Evolutionary conservation across 192 early-diverging fungal genomes (phyloP), one percentile per base, ranked within the genome.

Genomic region (Backusella morwellensis): DNA sequence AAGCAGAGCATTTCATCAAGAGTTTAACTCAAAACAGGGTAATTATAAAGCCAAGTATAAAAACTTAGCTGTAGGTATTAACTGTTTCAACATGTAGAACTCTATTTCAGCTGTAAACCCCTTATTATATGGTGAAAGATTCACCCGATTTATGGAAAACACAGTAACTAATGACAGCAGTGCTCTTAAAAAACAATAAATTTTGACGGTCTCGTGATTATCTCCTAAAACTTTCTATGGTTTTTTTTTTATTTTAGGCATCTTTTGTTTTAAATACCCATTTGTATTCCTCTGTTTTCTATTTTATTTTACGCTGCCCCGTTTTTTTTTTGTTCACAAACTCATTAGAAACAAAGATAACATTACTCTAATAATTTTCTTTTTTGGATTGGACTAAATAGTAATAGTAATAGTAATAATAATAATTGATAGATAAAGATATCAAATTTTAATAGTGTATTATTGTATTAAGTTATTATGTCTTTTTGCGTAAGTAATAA

Each of bases 1-100:
- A 92, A 75, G 73, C 92, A 47, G 98, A 99, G 80, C 93, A 95
- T 73, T 81, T 93, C 36, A 95, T 93, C 86, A 99, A 97, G 84
- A 84, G 90, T 19, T 73, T 98, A 41, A 87, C 87, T 12, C 84
- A 93, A 73, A 93, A 97, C 77, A 87, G 88, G 84, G 90, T 75
- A 42, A 34, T 4, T 38, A 63, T 14, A 59, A 21, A 26, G 14
- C 42, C 42, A 44, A 17, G 0, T 9, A 29, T 19, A 68, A 35
- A 68, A 0, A 44, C 17, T 9, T 14, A 44, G 2, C 0, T 44
- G 42, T 21, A 36, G 1, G 8, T 36, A 68, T 36, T 23, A 14
- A 54, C 9, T 35, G 8, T 32, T 67, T 66, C 71, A 21, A 21
- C 75, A 75, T 80, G 7, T 80, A 88, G 81, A 85, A 90, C 76